Evolutionary conservation across 495 filamentous ascomycete species (phyloP), one percentile per base, ranked within the genome.

Genomic region (Neurospora sp.): DNA sequence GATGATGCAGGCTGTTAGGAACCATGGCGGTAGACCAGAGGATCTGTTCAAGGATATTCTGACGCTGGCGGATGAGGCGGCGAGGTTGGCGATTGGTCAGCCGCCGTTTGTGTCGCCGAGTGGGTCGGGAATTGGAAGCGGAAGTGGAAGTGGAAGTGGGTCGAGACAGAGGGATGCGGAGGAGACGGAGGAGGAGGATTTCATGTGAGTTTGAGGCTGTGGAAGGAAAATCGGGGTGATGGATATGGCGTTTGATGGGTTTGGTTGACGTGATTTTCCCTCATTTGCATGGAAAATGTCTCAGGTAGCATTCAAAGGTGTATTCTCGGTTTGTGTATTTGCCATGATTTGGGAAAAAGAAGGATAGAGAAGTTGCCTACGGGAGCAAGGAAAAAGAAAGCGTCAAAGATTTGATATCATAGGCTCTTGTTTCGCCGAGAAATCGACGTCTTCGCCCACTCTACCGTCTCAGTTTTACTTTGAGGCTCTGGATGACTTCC

Each of bases 181-280:
- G 20, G 83, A 85, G 76, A 84, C 82, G 37, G 83, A 85, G 76
- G 83, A 85, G 22, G 83, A 84, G 69, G 83, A 83, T 31, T 83
- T 83, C 69, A 83, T 84, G 76, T 82, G 74, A 72, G 18, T 70
- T 6, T 9, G 22, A 20, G 14, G 38, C 14, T 59, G 35, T 9
- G 14, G 70, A n/a, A 48, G 2, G 38, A 61, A 20, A 71, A n/a
- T 71, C 3, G 14, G 27, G 14, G 18, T n/a, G 42, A 35, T 4
- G 27, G 2, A 9, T n/a, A 38, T 22, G n/a, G 69, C 59, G n/a
- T 68, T 40, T 48, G 20, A n/a, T 27, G 12, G 38, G 5, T 48
- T 12, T 31, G 40, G 39, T 53, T 18, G 20, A 22, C 20, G 1
- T 46, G 2, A 7, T 35, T 8, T 42, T 53, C 16, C 53, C 11